phyloP scores from a whole-genome alignment of 2,329 filamentous ascomycete genomes.

The Nemania sp. region DNA sequence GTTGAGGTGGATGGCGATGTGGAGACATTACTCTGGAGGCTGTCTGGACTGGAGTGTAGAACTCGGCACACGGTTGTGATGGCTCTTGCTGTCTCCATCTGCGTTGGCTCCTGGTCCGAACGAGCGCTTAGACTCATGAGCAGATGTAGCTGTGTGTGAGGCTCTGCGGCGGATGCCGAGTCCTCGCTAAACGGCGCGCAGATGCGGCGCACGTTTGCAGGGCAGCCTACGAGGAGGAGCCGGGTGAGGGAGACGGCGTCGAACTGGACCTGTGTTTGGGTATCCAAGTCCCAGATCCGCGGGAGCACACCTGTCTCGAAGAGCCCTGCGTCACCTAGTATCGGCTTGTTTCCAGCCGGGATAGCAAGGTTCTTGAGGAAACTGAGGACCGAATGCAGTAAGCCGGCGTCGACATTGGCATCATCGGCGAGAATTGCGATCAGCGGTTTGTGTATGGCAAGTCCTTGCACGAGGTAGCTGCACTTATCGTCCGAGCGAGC shows the following conservation, averaged over 20 bases:
- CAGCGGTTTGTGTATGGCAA: conserved; percentile 60
- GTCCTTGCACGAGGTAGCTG: conserved; percentile 61
- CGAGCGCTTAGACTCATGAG: conserved; percentile 57
- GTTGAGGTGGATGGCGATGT: not conserved
- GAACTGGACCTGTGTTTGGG: conserved; percentile 69
- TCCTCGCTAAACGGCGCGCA: conserved; percentile 57
- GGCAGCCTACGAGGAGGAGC: conserved; percentile 66
- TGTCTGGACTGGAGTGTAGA: conserved; percentile 57
- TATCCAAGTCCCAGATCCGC: conserved; percentile 65
- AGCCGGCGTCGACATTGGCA: conserved; percentile 58
- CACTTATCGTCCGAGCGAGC: conserved; percentile 69
- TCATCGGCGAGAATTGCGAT: conserved; percentile 58
- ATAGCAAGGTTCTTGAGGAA: conserved; percentile 76
- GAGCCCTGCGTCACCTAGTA: conserved; percentile 60
- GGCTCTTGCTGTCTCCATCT: conserved; percentile 69
- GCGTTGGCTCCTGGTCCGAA: conserved; percentile 66
- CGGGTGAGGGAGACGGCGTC: conserved; percentile 69
- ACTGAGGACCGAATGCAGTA: conserved; percentile 68
- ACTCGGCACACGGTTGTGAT: conserved; percentile 66
- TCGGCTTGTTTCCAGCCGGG: conserved; percentile 64
- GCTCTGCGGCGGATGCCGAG: conserved; percentile 39
- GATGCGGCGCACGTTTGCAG: conserved; percentile 64
- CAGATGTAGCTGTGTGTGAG: conserved; percentile 53
- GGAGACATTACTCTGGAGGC: conserved; percentile 22
- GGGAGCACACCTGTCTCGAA: conserved; percentile 62